Evolutionary conservation across 2,329 filamentous ascomycete species (phyloP).

Genomic region (Hypomyces rosellus): DNA sequence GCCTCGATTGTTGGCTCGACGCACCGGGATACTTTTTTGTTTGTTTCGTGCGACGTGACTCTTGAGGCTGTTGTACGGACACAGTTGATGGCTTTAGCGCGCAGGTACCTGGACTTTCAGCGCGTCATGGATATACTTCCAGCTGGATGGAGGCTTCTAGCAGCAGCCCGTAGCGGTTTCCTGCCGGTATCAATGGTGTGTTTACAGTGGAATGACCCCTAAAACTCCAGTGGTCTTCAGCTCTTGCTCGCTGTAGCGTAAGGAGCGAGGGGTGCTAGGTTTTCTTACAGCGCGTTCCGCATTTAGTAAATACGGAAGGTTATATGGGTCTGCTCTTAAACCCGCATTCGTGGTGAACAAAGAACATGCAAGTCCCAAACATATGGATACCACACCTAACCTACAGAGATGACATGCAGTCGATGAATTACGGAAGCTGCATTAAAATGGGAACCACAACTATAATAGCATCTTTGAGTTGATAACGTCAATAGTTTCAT

Average conservation of each 20-base stretch:
- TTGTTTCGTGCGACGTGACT: conserved; percentile 12
- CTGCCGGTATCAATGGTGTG: neutral
- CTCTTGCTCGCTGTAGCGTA: no score
- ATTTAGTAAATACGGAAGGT: neutral
- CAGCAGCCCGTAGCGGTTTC: neutral
- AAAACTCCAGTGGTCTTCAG: no score
- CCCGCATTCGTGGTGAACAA: neutral
- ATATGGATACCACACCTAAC: no score
- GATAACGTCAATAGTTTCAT: no score
- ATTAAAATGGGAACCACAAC: no score
- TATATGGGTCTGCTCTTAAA: no score
- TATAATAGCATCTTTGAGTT: no score
- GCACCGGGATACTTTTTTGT: neutral
- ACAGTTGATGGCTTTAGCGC: conserved; percentile 7
- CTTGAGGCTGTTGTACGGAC: neutral
- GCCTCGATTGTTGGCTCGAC: conserved; percentile 11
- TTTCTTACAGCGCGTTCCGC: neutral
- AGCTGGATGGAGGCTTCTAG: no score
- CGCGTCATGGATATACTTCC: conserved; percentile 4
- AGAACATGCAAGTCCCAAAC: no score
- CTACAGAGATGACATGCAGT: no score
- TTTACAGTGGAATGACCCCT: neutral
- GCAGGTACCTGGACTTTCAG: neutral
- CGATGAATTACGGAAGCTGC: no score
- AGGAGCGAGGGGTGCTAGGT: no score